phyloP scores from a whole-genome alignment of 768 basidiomycete species.

The Strobilomyces confusus region DNA sequence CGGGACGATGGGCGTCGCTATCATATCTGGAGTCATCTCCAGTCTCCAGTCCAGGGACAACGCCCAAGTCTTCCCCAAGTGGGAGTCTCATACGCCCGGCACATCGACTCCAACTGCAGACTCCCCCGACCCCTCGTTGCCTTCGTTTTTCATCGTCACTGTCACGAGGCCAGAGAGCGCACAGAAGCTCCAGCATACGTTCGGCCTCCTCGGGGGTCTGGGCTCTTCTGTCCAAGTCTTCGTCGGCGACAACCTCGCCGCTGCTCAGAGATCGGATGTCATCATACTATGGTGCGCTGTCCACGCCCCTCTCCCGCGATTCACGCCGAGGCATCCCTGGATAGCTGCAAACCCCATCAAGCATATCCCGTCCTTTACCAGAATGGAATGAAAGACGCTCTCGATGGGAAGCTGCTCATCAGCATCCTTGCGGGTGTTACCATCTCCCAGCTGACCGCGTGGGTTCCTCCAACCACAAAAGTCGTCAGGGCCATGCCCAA shows the following conservation, averaged over 20 bases:
- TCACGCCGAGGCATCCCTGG: conserved; percentile 1
- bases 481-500: conserved; percentile 98
- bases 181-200: conserved; percentile 57
- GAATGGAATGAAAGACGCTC: conserved; percentile 73
- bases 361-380: conserved; percentile 71
- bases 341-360: conserved; percentile 91
- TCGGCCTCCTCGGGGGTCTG: conserved; percentile 52
- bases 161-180: conserved; percentile 79
- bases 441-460: conserved; percentile 68
- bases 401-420: conserved; percentile 88
- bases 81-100: conserved; percentile 70
- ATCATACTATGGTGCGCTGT: conserved; percentile 76
- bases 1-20: conserved; percentile 96
- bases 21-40: conserved; percentile 87
- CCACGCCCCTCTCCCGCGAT: neutral
- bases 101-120: conserved; percentile 61
- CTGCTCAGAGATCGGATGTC: conserved; percentile 75
- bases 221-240: conserved; percentile 69
- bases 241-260: conserved; percentile 64
- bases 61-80: conserved; percentile 39
- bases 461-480: conserved; percentile 73
- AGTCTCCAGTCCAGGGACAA: conserved; percentile 59
- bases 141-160: conserved; percentile 80
- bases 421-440: conserved; percentile 98
- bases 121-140: conserved; percentile 63